phyloP scores from a whole-genome alignment of 2,329 filamentous ascomycete species.

The Plectosphaerella sp. region DNA sequence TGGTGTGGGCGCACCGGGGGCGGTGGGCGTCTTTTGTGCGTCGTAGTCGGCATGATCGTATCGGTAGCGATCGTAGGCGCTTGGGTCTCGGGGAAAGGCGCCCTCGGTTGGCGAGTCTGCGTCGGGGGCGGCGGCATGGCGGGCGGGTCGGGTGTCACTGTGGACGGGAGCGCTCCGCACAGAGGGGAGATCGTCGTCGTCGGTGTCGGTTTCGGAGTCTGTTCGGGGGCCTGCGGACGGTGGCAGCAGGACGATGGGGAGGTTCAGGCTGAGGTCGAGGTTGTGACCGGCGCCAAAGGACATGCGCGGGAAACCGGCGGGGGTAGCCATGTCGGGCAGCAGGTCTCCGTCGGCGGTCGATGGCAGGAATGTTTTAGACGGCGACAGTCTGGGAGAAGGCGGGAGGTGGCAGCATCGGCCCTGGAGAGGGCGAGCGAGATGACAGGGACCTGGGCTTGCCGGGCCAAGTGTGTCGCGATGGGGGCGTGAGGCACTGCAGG shows the following conservation, averaged over 20 bases:
- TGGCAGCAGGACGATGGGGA: conserved; percentile 11
- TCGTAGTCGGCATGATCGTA: conserved; percentile 1
- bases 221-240: conserved; percentile 5
- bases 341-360: not conserved
- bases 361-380: not conserved
- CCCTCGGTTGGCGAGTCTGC: not conserved
- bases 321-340: conserved; percentile 11
- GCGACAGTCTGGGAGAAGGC: not conserved
- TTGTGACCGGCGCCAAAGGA: conserved; percentile 10
- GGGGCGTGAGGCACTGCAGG: not conserved
- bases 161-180: too few species aligned
- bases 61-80: conserved; percentile 4
- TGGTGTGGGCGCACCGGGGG: conserved; percentile 2
- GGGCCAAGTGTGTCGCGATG: not conserved
- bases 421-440: not conserved
- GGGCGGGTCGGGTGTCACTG: too few species aligned
- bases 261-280: conserved; percentile 10
- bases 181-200: not conserved
- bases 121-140: too few species aligned
- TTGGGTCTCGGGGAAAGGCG: not conserved
- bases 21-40: conserved; percentile 11
- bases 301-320: conserved; percentile 11
- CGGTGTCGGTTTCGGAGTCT: conserved; percentile 3
- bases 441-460: not conserved
- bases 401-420: not conserved